Conservation (phyloP, 1,139 yeast genomes). For the Yamadazyma pseudoaaseri region DNA sequence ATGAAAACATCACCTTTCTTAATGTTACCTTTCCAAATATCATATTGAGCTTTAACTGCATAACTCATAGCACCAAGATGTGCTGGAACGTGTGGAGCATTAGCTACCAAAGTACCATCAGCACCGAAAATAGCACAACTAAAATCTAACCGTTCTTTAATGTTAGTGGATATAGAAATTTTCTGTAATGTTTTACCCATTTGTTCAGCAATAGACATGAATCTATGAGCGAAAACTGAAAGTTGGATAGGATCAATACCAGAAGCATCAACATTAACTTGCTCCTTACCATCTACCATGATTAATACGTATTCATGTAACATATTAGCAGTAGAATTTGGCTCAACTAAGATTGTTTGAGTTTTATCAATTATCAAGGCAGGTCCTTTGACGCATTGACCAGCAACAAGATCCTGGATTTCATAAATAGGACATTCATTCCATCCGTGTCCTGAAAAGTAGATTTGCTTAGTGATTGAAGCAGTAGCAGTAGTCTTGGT, state of each 20-base stretch:
- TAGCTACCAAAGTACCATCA: constrained; percentile 20
- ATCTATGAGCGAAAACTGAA: constrained; percentile 21
- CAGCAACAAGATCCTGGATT: constrained; percentile 41
- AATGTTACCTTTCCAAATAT: constrained; percentile 17
- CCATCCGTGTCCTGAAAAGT: constrained; percentile 16
- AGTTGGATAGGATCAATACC: constrained; percentile 22
- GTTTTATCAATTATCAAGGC: constrained; percentile 83
- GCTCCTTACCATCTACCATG: constrained; percentile 19
- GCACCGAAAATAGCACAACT: constrained; percentile 29
- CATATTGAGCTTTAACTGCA: constrained; percentile 18
- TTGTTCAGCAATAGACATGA: constrained; percentile 23
- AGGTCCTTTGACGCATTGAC: constrained; percentile 41
- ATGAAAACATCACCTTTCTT: constrained; percentile 20
- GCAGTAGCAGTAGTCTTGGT: constrained; percentile 3
- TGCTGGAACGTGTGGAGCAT: constrained; percentile 23
- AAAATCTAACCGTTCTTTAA: constrained; percentile 24
- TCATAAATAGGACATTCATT: constrained; percentile 17
- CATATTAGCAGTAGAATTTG: constrained; percentile 62
- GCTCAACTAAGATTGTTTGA: constrained; percentile 81
- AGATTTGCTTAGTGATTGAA: constrained; percentile 10
- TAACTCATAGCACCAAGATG: constrained; percentile 22
- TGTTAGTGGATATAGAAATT: constrained; percentile 21
- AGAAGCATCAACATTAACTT: constrained; percentile 10
- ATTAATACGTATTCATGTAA: constrained; percentile 41
- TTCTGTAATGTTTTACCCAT: constrained; percentile 24